phyloP scores from a whole-genome alignment of 2,329 filamentous ascomycete genomes.

The Cladobotryum mycophilum region DNA sequence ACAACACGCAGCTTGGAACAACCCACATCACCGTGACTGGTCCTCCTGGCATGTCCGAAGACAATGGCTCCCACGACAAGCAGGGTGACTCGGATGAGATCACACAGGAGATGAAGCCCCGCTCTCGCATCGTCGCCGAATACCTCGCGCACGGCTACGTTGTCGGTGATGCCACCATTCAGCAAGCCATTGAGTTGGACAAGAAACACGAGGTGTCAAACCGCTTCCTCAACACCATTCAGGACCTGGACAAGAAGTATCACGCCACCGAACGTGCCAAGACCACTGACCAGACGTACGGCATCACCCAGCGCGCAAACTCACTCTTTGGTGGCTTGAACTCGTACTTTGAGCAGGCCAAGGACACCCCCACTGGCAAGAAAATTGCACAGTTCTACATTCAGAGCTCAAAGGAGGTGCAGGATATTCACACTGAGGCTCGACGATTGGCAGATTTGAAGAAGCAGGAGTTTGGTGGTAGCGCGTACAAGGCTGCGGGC shows the following conservation, averaged over 20 bases:
- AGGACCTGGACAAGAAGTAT: constrained; percentile 75
- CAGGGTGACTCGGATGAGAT: constrained; percentile 63
- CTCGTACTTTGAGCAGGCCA: constrained; percentile 93
- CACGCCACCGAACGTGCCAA: constrained; percentile 83
- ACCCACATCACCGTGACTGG: constrained; percentile 74
- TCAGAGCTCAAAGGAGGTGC: constrained; percentile 76
- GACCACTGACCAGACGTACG: constrained; percentile 78
- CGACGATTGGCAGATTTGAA: constrained; percentile 83
- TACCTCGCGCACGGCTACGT: constrained; percentile 94
- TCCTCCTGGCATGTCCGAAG: constrained; percentile 58
- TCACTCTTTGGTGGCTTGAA: constrained; percentile 58
- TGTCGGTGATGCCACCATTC: constrained; percentile 66
- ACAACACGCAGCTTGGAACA: constrained; percentile 89
- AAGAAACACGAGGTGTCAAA: constrained; percentile 78
- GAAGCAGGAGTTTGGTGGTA: constrained; percentile 56
- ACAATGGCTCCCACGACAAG: constrained; percentile 52
- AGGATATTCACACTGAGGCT: constrained; percentile 91
- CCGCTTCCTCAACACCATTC: constrained; percentile 71
- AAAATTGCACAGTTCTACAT: constrained; percentile 85
- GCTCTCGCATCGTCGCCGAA: constrained; percentile 87
- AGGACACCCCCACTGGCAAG: constrained; percentile 79
- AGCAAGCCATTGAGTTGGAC: constrained; percentile 82
- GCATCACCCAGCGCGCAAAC: constrained; percentile 67
- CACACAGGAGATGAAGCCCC: constrained; percentile 93
- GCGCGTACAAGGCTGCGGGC: constrained; percentile 53